Evolutionary conservation across 139 green algal genomes (phyloP), one percentile per base, ranked within the genome.

Genomic region (Monoraphidium neglectum): DNA sequence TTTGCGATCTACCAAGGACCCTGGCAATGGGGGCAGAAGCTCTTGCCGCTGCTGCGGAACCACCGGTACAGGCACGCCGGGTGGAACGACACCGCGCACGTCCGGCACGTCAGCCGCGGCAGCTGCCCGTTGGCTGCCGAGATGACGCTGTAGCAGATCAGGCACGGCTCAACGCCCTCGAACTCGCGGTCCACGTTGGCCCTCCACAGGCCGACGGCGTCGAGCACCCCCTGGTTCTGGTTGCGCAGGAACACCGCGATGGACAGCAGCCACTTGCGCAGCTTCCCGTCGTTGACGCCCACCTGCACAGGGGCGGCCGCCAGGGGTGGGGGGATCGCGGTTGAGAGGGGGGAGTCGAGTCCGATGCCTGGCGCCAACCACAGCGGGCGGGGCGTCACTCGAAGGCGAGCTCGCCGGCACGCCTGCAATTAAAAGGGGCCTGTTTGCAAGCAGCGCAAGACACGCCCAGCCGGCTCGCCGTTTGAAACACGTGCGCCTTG

Each of bases 71-170:
- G 83, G 84, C 96, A 99, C 4, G 82, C 83, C 1, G 84, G 82
- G 82, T 99, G 96, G 85, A 98, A 99, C 54, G 89, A 86, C 78
- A 98, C 90, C 8, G 65, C 66, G 87, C 96, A 99, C 2, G 94
- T 97, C 33, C 85, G 80, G 92, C 95, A 99, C n/a, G 64, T 49
- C 61, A 99, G 85, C 33, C 83, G 83, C 5, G 96, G 95, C 79
- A 97, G 89, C 74, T 94, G 84, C 13, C 85, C 85, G 74, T 91
- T 92, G n/a, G 86, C 87, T n/a, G 90, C 76, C 67, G 93, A 87
- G 24, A 99, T 80, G 30, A 99, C 90, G 32, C 67, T 82, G 88
- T 97, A 99, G 87, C 96, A 99, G 81, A 99, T 99, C 10, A 98
- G 88, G 86, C 96, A 99, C 56, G 95, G 90, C 84, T 99, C 93